Percentiles rank a stretch among this genome's conserved stretches.
phyloP scores from a whole-genome alignment of 2,329 filamentous ascomycete genomes.

The Elsinoe fawcettii region DNA sequence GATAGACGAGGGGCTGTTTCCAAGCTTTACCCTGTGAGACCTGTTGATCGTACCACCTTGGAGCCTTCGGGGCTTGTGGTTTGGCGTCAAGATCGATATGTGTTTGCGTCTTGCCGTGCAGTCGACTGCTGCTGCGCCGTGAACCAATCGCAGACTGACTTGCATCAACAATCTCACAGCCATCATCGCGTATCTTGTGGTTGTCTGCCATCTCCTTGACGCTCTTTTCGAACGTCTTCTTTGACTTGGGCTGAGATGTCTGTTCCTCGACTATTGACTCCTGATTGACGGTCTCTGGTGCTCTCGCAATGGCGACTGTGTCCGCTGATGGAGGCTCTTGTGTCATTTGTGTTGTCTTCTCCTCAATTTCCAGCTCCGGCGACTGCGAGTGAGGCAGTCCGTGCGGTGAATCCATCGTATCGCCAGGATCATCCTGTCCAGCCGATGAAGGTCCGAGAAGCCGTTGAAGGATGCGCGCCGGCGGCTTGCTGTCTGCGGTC shows the following conservation, averaged over 20 bases:
- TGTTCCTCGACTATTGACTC: too few relatives aligned
- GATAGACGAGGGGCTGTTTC: conserved; percentile 52
- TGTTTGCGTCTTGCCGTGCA: not conserved
- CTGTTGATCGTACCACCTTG: not conserved
- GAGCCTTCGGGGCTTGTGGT: not conserved
- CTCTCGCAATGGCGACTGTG: too few relatives aligned
- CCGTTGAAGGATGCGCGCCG: too few relatives aligned
- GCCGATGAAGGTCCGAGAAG: not conserved
- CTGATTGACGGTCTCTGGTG: too few relatives aligned
- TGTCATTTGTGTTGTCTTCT: not conserved
- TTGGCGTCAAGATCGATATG: not conserved
- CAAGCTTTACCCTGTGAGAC: conserved; percentile 21
- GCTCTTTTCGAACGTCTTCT: too few relatives aligned
- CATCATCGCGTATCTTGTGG: too few relatives aligned
- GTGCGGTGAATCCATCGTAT: not conserved
- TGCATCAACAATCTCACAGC: too few relatives aligned
- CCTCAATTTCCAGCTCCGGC: not conserved
- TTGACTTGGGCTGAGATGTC: too few relatives aligned
- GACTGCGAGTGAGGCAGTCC: not conserved
- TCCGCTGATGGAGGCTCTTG: not conserved
- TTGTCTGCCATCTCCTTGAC: too few relatives aligned
- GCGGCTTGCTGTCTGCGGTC: too few relatives aligned
- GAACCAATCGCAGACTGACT: too few relatives aligned
- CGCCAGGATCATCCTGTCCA: not conserved
- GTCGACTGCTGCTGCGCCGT: not conserved